Evolutionary conservation across 495 filamentous ascomycete genomes (phyloP).

Genomic region (Neurospora sp.): DNA sequence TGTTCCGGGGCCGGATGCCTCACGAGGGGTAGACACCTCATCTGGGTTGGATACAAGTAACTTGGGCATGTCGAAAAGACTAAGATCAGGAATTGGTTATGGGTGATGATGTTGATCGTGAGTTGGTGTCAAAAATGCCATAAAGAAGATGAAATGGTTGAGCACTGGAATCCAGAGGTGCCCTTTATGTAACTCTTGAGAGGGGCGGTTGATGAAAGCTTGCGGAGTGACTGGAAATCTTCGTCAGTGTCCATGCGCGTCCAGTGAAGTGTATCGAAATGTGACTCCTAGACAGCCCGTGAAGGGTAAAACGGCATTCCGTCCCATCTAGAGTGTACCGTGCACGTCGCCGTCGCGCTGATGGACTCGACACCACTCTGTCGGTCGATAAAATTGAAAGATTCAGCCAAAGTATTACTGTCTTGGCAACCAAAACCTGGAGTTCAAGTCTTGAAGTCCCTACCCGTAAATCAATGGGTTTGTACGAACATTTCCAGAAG

Average conservation of each 20-base stretch:
- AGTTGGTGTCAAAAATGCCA: not conserved
- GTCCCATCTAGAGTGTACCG: not conserved
- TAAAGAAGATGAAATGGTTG: not conserved
- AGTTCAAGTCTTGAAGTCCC: not conserved
- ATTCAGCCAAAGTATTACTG: not conserved
- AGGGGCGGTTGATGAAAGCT: not conserved
- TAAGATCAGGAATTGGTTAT: not conserved
- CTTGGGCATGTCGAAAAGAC: not conserved
- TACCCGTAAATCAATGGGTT: not conserved
- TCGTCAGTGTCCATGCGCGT: not conserved
- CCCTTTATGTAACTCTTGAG: not conserved
- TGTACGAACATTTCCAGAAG: not conserved
- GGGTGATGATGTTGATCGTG: not conserved
- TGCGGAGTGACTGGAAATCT: not conserved
- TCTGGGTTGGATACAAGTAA: not conserved
- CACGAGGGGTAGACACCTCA: not conserved
- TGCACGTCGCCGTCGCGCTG: not conserved
- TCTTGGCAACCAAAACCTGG: not conserved
- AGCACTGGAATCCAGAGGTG: not conserved
- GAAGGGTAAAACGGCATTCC: not conserved
- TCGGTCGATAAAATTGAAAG: not conserved
- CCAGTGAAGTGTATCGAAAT: not conserved
- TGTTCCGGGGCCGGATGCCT: not conserved
- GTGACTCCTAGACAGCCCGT: not conserved
- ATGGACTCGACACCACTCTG: not conserved